phyloP scores from a whole-genome alignment of 176 grass and related monocot species.

The Juncus effusus region DNA sequence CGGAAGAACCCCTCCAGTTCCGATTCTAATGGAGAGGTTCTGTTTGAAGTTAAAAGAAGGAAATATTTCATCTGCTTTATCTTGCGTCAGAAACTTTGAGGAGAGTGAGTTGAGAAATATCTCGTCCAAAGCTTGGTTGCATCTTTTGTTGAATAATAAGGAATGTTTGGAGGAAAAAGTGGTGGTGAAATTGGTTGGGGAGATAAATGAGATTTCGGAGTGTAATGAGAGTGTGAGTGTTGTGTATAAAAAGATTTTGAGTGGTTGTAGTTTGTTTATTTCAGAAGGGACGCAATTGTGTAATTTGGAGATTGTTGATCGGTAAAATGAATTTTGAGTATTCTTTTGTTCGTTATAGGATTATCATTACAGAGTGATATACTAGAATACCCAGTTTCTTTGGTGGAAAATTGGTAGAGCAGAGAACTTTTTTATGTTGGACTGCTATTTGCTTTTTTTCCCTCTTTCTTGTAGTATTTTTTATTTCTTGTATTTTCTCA shows the following conservation, averaged over 20 bases:
- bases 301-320: not conserved
- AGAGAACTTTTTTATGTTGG: too few species aligned
- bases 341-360: too few species aligned
- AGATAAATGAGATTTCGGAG: slow-evolving; percentile 40
- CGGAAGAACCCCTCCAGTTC: slow-evolving; percentile 46
- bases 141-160: slow-evolving; percentile 48
- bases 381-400: too few species aligned
- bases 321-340: not conserved
- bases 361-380: too few species aligned
- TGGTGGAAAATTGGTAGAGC: too few species aligned
- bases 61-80: slow-evolving; percentile 37
- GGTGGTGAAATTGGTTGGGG: slow-evolving; percentile 36
- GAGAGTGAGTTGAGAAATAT: slow-evolving; percentile 48
- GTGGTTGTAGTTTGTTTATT: slow-evolving; percentile 54
- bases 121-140: slow-evolving; percentile 60
- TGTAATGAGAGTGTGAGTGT: slow-evolving; percentile 24
- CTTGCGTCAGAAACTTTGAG: slow-evolving; percentile 46
- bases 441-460: too few species aligned
- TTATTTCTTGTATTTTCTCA: too few species aligned
- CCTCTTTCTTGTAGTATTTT: too few species aligned
- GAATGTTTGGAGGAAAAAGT: slow-evolving; percentile 40
- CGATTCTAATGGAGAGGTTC: slow-evolving; percentile 91
- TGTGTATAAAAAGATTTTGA: slow-evolving; percentile 53
- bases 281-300: slow-evolving; percentile 25
- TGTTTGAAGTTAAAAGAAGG: slow-evolving; percentile 74